Base-by-base conservation (phyloP, 1,284 basidiomycete genomes). In the Golubevia pallescens region DNA sequence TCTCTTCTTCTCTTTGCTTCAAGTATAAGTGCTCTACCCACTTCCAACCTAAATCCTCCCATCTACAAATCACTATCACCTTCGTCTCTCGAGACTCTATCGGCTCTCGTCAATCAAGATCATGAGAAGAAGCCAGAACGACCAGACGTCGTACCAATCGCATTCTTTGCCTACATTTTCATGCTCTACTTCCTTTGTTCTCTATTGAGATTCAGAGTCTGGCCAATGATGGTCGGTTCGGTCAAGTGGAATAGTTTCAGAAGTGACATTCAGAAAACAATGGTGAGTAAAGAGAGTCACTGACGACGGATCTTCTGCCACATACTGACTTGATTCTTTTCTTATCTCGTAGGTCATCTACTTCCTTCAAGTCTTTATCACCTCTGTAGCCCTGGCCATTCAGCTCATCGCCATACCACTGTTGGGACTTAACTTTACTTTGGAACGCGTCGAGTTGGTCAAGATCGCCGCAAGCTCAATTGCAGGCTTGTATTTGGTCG, bases 401-500 rank as follows among this genome's bases (percentile, higher is more conserved):
- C 70, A 72, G 60, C 51, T 72, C 10, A 20, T 34, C 2, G 69
- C 63, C 2, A 32, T 42, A 6, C 14, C 63, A 19, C n/a, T 70
- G 16, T 38, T 72, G n/a, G 32, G 38, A n/a, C 42, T 51, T 42
- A 28, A 58, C 13, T 68, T 72, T 32, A 56, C 42, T 6, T n/a
- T 64, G 28, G 57, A 34, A 51, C 16, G 60, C 6, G 3, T 71
- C 34, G 65, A 71, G 32, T 21, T 67, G 52, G 42, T 70, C 2
- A 68, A 68, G 16, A 34, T 60, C 10, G 2, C 62, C 1, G 72
- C 62, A 2, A 58, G 56, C 23, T 24, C 71, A 5, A 64, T 74
- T 56, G 58, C 69, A 1, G 66, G 53, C 6, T 57, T 73, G 34
- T 74, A 74, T 68, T 21, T 74, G n/a, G 69, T 73, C 67, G 72